Percentiles rank a stretch among this genome's conserved stretches.
Evolutionary conservation across 1,284 basidiomycete species (phyloP).

Genomic region (Abortiporus biennis): DNA sequence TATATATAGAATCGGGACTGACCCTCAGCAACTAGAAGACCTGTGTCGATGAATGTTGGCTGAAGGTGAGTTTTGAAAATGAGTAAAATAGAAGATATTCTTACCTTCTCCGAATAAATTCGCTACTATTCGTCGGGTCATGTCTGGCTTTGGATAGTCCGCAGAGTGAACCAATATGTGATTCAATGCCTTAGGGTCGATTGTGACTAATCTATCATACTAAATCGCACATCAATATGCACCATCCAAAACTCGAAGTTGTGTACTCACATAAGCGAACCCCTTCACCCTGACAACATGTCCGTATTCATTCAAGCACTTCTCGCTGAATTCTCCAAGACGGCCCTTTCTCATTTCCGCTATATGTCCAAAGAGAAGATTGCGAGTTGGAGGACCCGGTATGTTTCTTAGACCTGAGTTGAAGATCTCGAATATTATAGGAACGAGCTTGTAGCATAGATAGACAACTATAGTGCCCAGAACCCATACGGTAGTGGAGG

Average conservation of each 20-base stretch:
- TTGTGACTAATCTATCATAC: not conserved
- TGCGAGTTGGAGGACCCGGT: constrained; percentile 19
- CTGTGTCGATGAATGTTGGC: too few relatives aligned
- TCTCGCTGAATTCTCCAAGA: constrained; percentile 11
- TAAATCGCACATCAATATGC: too few relatives aligned
- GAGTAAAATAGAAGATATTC: too few relatives aligned
- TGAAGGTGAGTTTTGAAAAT: too few relatives aligned
- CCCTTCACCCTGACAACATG: not conserved
- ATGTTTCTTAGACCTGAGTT: constrained; percentile 18
- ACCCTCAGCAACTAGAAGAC: too few relatives aligned
- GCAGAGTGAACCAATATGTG: constrained; percentile 42
- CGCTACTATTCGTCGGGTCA: constrained; percentile 27
- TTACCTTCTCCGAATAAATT: not conserved
- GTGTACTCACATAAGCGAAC: too few relatives aligned
- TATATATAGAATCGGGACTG: too few relatives aligned
- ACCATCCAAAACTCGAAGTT: too few relatives aligned
- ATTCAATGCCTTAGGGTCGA: constrained; percentile 33
- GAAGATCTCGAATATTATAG: not conserved
- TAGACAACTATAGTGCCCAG: too few relatives aligned
- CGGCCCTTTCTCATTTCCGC: constrained; percentile 5
- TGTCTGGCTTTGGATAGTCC: constrained; percentile 40
- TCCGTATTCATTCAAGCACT: constrained; percentile 13
- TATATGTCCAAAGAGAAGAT: constrained; percentile 21
- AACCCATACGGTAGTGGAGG: too few relatives aligned
- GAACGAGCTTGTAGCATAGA: constrained; percentile 1